phyloP scores from a whole-genome alignment of 345 rosid species.

The Aquilaria malaccensis region DNA sequence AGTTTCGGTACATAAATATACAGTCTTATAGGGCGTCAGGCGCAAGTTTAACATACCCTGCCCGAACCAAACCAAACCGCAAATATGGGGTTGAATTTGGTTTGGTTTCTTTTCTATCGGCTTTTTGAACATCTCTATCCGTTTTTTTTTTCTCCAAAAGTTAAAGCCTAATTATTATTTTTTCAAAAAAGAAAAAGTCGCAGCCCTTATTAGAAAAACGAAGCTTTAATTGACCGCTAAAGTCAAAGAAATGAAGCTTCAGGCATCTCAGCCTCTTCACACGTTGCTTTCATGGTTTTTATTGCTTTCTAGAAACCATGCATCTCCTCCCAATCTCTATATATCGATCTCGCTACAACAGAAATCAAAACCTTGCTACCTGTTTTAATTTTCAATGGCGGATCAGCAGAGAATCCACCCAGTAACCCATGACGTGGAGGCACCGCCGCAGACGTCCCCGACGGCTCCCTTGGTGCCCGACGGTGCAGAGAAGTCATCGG shows the following conservation, averaged over 20 bases:
- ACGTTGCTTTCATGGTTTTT: not conserved
- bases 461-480: constrained; percentile 51
- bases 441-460: constrained; percentile 21
- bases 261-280: no score
- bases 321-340: not conserved
- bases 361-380: not conserved
- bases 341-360: not conserved
- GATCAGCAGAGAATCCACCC: constrained; percentile 69
- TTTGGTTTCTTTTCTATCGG: no score
- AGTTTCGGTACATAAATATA: no score
- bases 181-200: no score
- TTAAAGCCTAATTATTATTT: no score
- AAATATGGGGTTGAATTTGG: no score
- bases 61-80: no score
- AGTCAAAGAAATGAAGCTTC: constrained; percentile 17
- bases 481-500: constrained; percentile 50
- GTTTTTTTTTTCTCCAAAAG: no score
- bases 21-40: no score
- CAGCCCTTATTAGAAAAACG: not conserved
- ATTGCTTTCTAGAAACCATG: not conserved
- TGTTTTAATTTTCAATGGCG: constrained; percentile 26
- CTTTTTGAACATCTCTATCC: no score
- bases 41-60: no score
- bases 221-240: not conserved
- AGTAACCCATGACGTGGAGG: constrained; percentile 28